phyloP scores from a whole-genome alignment of 164 flowering plant species.

The Stephania yunnanensis region DNA sequence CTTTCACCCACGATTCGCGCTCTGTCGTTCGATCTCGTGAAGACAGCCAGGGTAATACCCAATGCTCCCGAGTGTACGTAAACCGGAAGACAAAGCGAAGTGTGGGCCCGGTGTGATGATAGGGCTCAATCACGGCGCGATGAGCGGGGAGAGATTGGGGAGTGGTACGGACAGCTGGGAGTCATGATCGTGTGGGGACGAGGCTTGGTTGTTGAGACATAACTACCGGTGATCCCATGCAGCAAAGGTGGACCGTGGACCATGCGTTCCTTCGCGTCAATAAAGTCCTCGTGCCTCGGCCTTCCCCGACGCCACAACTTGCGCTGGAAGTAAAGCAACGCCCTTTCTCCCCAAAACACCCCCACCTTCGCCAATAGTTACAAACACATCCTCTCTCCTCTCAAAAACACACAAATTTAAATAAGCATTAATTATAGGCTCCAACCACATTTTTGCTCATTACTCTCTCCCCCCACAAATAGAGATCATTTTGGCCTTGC shows the following conservation, averaged over 20 bases:
- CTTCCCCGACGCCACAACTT: constrained; percentile 26
- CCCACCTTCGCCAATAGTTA: background rate
- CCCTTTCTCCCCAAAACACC: background rate
- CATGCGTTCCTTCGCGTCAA: background rate
- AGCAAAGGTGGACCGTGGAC: background rate
- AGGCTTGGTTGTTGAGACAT: background rate
- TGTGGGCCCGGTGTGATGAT: too few relatives aligned
- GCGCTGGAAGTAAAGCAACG: constrained; percentile 22
- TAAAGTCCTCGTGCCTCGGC: constrained; percentile 9
- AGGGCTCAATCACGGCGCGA: background rate
- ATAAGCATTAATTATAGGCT: too few relatives aligned
- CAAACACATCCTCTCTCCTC: too few relatives aligned
- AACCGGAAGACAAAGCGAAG: background rate
- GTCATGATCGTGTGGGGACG: background rate
- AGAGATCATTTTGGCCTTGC: too few relatives aligned
- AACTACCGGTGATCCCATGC: background rate
- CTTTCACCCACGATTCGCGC: too few relatives aligned
- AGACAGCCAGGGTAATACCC: too few relatives aligned
- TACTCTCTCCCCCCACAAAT: too few relatives aligned
- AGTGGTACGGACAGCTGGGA: background rate
- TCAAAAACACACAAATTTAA: too few relatives aligned
- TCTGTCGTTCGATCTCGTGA: too few relatives aligned
- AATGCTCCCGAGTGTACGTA: background rate
- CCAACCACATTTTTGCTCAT: too few relatives aligned
- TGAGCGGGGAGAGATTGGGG: background rate